phyloP scores from a whole-genome alignment of 139 green algal species.

The Bryopsis sp. region DNA sequence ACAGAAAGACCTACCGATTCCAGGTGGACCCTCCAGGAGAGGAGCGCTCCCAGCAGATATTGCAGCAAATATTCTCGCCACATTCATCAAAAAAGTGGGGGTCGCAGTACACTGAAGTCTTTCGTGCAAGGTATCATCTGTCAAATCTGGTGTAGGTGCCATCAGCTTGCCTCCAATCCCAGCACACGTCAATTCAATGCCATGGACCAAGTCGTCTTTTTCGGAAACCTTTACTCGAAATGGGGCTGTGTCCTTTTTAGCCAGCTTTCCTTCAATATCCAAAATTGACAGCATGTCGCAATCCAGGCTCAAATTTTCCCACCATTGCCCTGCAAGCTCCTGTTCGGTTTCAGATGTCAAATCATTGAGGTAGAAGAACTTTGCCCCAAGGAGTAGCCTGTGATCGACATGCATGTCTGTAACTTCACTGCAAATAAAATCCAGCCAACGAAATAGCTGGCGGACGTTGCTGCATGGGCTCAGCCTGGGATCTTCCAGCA shows the following conservation, averaged over 20 bases:
- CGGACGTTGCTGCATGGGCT: neutral
- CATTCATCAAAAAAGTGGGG: slow-evolving; percentile 21
- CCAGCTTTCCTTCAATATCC: neutral
- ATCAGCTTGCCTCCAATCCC: neutral
- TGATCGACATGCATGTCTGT: slow-evolving; percentile 6
- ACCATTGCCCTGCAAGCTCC: too few relatives aligned
- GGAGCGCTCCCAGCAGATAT: slow-evolving; percentile 14
- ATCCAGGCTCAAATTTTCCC: neutral
- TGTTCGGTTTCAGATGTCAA: neutral
- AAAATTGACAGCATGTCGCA: neutral
- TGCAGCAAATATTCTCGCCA: slow-evolving; percentile 26
- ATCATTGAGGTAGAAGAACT: slow-evolving; percentile 19
- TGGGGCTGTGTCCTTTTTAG: neutral
- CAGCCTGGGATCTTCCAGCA: neutral
- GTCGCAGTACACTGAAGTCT: neutral
- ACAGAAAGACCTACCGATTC: too few relatives aligned
- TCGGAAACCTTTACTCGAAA: neutral
- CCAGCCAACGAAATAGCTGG: neutral
- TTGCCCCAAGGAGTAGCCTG: slow-evolving; percentile 18
- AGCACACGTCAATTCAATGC: neutral
- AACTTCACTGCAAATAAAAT: slow-evolving; percentile 1
- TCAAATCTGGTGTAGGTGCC: neutral
- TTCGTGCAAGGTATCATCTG: neutral
- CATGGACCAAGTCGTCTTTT: neutral
- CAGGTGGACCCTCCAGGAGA: slow-evolving; percentile 29